Evolutionary conservation across 495 filamentous ascomycete species (phyloP), one percentile per base, ranked within the genome.

Genomic region (Hypoxylon fuscum): DNA sequence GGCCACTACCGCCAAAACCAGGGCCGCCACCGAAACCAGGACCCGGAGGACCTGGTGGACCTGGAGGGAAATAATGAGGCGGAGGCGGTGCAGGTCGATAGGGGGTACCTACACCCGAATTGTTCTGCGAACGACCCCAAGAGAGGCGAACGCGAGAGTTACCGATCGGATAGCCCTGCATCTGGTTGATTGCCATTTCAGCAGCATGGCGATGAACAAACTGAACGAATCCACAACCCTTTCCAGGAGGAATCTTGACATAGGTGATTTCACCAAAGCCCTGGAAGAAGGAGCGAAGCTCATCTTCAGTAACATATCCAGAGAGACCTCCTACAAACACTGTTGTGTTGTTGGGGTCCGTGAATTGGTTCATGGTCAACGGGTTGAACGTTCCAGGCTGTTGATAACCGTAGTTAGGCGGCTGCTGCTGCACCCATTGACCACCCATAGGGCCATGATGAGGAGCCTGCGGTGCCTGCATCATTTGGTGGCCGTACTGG

Each of bases 161-260:
- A 46, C 95, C 95, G 68, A 99, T 99, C 34, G 95, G 95, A 77
- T 98, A 99, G 32, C 95, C 95, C 78, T 99, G 95, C 95, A 99
- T 99, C 79, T 99, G 95, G 81, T 99, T 99, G 83, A 99, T 99
- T 52, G 95, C 95, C 95, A 99, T 99, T 81, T 99, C 95, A 17
- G 95, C 95, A 14, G 95, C 95, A 76, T 99, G 95, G 59, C 95
- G 93, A 77, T 99, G 95, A 48, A 99, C 96, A 68, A 99, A 99
- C 74, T 99, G 95, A 43, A 99, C 95, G 72, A 99, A 99, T 44
- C 95, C 95, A 70, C 95, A 99, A 62, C 95, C 95, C 85, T 99
- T 99, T 72, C 95, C 95, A 27, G 96, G 95, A 38, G 95, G 95
- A 62, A 99, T 99, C 86, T 99, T 99, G 79, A 99, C 95, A 76